phyloP scores from a whole-genome alignment of 108 stramenopile species.

The Hondaea fermentalgiana region DNA sequence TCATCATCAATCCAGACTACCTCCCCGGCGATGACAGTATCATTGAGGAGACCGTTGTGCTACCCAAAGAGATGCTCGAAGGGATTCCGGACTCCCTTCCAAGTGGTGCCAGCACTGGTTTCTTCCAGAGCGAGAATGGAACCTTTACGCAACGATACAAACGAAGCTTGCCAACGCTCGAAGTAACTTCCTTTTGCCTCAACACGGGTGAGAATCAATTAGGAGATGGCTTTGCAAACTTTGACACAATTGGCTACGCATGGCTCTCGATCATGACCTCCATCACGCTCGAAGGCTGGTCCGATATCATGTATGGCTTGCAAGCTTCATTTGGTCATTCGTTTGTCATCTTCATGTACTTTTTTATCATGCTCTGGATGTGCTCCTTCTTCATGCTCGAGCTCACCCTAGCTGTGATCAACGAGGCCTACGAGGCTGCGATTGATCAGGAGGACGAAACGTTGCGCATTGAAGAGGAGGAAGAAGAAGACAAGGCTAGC shows the following conservation, averaged over 20 bases:
- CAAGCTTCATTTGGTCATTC: constrained; percentile 29
- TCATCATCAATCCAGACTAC: background rate
- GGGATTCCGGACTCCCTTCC: background rate
- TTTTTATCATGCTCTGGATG: constrained; percentile 47
- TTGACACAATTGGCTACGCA: constrained; percentile 49
- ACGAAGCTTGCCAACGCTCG: background rate
- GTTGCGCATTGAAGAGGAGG: constrained; percentile 25
- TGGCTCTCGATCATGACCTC: constrained; percentile 58
- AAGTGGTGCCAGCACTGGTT: too few species aligned
- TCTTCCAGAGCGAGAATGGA: too few species aligned
- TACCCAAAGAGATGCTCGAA: background rate
- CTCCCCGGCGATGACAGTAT: background rate
- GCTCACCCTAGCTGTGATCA: constrained; percentile 62
- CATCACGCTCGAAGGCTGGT: constrained; percentile 67
- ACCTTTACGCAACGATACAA: background rate
- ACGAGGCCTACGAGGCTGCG: constrained; percentile 33
- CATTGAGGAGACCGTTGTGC: background rate
- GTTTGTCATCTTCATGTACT: constrained; percentile 43
- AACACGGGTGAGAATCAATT: constrained; percentile 35
- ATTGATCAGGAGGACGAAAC: constrained; percentile 31
- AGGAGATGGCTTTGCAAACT: constrained; percentile 56
- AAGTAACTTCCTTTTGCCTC: background rate
- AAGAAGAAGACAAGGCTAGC: background rate
- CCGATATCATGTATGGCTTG: constrained; percentile 48
- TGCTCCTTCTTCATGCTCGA: constrained; percentile 60